A percentile compares a stretch with the other conserved stretches of the same genome.
phyloP scores from a whole-genome alignment of 805 yeast species.

The Saccharomycopsis fermentans region DNA sequence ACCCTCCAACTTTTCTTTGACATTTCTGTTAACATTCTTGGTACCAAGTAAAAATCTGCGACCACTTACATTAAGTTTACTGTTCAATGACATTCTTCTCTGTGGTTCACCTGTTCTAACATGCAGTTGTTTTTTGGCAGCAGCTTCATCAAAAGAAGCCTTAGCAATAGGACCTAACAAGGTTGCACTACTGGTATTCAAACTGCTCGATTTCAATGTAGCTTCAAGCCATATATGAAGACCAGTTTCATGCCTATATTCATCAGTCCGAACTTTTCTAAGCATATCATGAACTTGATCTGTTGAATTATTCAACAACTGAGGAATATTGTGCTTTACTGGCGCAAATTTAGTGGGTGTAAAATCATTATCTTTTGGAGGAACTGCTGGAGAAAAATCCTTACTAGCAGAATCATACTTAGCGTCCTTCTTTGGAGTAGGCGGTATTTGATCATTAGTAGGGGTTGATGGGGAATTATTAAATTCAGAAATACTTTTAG shows the following conservation, averaged over 20 bases:
- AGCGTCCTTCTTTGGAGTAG: background rate
- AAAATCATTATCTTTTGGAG: slow-evolving; percentile 15
- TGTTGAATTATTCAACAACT: slow-evolving; percentile 1
- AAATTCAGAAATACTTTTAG: background rate
- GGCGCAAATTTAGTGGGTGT: slow-evolving; percentile 12
- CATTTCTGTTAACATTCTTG: slow-evolving; percentile 17
- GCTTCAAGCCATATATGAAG: slow-evolving; percentile 15
- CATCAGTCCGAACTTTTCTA: slow-evolving; percentile 13
- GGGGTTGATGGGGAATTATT: background rate
- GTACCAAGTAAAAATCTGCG: slow-evolving; percentile 16
- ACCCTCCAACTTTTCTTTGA: slow-evolving; percentile 14
- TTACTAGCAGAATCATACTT: background rate
- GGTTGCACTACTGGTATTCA: background rate
- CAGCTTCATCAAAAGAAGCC: slow-evolving; percentile 15
- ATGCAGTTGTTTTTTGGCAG: slow-evolving; percentile 3
- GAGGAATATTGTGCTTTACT: slow-evolving; percentile 9
- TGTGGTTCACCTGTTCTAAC: background rate
- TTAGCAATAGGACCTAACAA: slow-evolving; percentile 15
- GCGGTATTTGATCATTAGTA: background rate
- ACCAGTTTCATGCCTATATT: slow-evolving; percentile 16
- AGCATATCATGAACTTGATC: slow-evolving; percentile 15
- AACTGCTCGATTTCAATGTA: slow-evolving; percentile 6
- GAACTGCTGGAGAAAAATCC: slow-evolving; percentile 16
- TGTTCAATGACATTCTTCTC: slow-evolving; percentile 16
- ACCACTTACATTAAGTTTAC: slow-evolving; percentile 11